A percentile compares a stretch with the other conserved stretches of the same genome.
Evolutionary conservation across 2,329 filamentous ascomycete genomes (phyloP).

Genomic region (Scolecobasidium constrictum): DNA sequence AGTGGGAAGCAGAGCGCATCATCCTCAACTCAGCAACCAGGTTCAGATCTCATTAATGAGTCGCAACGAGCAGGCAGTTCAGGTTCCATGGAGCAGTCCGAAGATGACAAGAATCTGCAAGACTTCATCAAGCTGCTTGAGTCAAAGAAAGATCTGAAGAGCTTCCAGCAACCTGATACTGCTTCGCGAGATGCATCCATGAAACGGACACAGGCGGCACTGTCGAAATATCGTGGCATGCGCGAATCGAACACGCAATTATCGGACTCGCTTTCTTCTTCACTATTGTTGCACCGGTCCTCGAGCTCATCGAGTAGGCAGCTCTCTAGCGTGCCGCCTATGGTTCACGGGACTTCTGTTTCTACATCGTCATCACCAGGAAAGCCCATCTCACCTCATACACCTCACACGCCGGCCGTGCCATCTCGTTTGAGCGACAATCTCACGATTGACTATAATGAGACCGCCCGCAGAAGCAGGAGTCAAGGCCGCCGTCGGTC

Average conservation of each 20-base stretch:
- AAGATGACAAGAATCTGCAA: constrained; percentile 83
- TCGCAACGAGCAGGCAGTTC: constrained; percentile 37
- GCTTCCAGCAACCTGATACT: constrained; percentile 57
- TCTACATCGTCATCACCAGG: constrained; percentile 83
- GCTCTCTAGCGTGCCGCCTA: constrained; percentile 51
- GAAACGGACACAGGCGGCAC: constrained; percentile 65
- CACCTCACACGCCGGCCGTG: constrained; percentile 86
- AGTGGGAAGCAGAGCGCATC: constrained; percentile 71
- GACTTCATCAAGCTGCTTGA: constrained; percentile 88
- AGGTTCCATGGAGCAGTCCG: constrained; percentile 55
- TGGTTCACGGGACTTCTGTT: constrained; percentile 55
- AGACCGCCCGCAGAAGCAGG: constrained; percentile 25
- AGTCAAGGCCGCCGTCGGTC: constrained; percentile 1
- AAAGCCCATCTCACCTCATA: constrained; percentile 87
- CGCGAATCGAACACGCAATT: constrained; percentile 78
- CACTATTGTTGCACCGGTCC: constrained; percentile 71
- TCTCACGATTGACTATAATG: constrained; percentile 63
- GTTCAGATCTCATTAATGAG: constrained; percentile 68
- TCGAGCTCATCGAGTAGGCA: constrained; percentile 69
- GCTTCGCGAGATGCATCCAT: constrained; percentile 53
- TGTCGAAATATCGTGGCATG: constrained; percentile 81
- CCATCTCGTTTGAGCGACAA: constrained; percentile 89
- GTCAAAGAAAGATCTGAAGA: constrained; percentile 73
- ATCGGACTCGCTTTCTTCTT: constrained; percentile 89
- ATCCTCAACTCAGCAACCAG: constrained; percentile 56